A percentile compares a stretch with the other conserved stretches of the same genome.
Conservation (phyloP, 129 eudicot species). For the Helianthus tuberosus region DNA sequence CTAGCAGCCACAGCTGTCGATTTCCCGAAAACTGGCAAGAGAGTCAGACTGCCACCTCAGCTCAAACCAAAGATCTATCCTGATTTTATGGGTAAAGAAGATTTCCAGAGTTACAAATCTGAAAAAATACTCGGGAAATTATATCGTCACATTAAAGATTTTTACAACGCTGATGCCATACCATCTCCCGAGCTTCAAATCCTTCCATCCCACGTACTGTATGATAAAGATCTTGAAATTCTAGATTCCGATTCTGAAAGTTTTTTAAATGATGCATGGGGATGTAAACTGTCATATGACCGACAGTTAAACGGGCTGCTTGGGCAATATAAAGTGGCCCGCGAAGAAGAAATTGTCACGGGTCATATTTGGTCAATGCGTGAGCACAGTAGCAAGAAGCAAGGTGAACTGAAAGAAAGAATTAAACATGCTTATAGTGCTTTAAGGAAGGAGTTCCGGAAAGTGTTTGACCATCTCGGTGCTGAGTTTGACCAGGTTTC, state of each 20-base stretch:
- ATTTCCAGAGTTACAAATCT: slow-evolving; percentile 52
- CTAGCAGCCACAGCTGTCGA: slow-evolving; percentile 7
- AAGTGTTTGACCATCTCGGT: slow-evolving; percentile 11
- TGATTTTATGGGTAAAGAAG: slow-evolving; percentile 56
- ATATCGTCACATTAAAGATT: slow-evolving; percentile 52
- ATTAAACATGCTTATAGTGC: slow-evolving; percentile 14
- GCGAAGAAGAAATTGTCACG: slow-evolving; percentile 21
- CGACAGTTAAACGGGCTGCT: slow-evolving; percentile 16
- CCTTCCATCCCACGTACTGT: slow-evolving; percentile 27
- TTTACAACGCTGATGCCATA: slow-evolving; percentile 11
- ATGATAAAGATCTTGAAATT: slow-evolving; percentile 55
- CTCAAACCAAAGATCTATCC: slow-evolving; percentile 10
- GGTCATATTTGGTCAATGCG: slow-evolving; percentile 21
- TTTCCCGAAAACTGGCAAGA: slow-evolving; percentile 11
- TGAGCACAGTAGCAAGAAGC: slow-evolving; percentile 14
- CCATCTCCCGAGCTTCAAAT: slow-evolving; percentile 22
- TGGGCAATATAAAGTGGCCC: slow-evolving; percentile 18
- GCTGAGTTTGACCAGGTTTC: slow-evolving; percentile 15
- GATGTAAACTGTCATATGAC: slow-evolving; percentile 31
- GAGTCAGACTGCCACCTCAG: slow-evolving; percentile 4
- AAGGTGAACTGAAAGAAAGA: slow-evolving; percentile 11
- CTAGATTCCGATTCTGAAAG: slow-evolving; percentile 27
- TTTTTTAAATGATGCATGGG: slow-evolving; percentile 64
- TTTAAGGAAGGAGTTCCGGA: slow-evolving; percentile 9
- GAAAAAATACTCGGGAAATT: slow-evolving; percentile 52